These are phyloP conservation scores for Forsythia suspensa DNA, from an alignment of 257 asterid species.

Conservation along the genomic window DNA sequence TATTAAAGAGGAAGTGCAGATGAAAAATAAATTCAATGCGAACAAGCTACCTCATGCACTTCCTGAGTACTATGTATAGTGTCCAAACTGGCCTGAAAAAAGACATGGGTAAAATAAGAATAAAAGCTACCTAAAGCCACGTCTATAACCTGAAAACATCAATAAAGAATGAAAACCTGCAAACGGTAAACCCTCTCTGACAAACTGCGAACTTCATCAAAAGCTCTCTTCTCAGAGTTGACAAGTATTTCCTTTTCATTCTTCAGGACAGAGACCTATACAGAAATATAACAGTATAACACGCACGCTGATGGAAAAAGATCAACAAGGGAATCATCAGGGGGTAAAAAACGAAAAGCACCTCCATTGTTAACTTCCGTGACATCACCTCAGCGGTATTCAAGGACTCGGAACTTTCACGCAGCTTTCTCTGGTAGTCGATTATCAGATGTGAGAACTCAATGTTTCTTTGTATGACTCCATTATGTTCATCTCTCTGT, in stretches of 20 bases:
- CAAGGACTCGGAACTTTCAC: slow-evolving; percentile 76
- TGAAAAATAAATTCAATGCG: slow-evolving; percentile 10
- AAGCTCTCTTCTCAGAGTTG: slow-evolving; percentile 90
- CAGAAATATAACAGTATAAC: slow-evolving; percentile 6
- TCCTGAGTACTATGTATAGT: slow-evolving; percentile 83
- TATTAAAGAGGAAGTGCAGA: background rate
- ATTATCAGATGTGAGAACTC: slow-evolving; percentile 84
- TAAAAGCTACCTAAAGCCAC: background rate
- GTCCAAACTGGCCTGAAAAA: slow-evolving; percentile 76
- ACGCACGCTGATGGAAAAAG: background rate
- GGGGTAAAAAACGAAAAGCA: slow-evolving; percentile 19
- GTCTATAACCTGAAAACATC: background rate
- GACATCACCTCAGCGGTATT: slow-evolving; percentile 67
- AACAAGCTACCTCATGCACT: slow-evolving; percentile 66
- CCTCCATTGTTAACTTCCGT: slow-evolving; percentile 80
- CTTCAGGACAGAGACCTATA: slow-evolving; percentile 65
- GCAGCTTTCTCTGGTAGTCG: slow-evolving; percentile 77
- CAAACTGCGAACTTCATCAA: slow-evolving; percentile 77
- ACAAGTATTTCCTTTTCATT: slow-evolving; percentile 70
- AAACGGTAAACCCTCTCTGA: slow-evolving; percentile 84
- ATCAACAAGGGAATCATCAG: background rate
- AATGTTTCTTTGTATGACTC: slow-evolving; percentile 68
- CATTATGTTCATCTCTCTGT: slow-evolving; percentile 74
- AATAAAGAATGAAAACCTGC: slow-evolving; percentile 49
- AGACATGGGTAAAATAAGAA: slow-evolving; percentile 10